Evolutionary conservation across 225 moss, liverwort and hornwort genomes (phyloP).

Genomic region (Climacium dendroides): DNA sequence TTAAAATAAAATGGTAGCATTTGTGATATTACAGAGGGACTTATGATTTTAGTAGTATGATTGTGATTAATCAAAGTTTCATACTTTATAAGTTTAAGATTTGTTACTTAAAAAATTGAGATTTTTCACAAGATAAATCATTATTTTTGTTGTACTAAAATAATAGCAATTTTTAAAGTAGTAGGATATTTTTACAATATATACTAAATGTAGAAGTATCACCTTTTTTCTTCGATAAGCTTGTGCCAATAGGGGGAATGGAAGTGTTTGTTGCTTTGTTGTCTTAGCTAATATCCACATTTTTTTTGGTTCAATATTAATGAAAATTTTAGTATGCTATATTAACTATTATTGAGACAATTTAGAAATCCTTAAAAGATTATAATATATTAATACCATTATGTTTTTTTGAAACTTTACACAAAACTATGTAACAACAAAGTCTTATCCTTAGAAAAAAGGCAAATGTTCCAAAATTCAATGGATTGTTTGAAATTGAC

Average conservation of each 20-base stretch:
- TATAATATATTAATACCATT: not conserved
- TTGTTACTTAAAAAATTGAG: not conserved
- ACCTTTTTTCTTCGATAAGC: slow-evolving; percentile 95
- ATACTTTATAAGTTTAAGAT: not conserved
- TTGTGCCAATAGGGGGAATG: slow-evolving; percentile 74
- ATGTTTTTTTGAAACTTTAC: not conserved
- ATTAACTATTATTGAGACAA: not conserved
- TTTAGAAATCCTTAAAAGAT: too few species aligned
- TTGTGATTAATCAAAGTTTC: not conserved
- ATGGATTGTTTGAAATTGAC: not conserved
- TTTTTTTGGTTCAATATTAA: not conserved
- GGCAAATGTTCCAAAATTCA: not conserved
- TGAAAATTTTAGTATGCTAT: not conserved
- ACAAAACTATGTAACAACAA: too few species aligned
- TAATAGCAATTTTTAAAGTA: not conserved
- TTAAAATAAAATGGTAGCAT: too few species aligned
- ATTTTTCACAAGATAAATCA: not conserved
- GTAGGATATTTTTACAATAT: too few species aligned
- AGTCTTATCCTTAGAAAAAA: too few species aligned
- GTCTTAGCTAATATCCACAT: slow-evolving; percentile 12
- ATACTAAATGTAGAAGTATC: not conserved
- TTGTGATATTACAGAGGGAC: too few species aligned
- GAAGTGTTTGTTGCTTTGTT: slow-evolving; percentile 58
- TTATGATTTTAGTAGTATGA: too few species aligned
- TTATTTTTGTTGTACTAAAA: too few species aligned